Conservation (phyloP, 352 stramenopile genomes). For the Phytophthora cryptogea region DNA sequence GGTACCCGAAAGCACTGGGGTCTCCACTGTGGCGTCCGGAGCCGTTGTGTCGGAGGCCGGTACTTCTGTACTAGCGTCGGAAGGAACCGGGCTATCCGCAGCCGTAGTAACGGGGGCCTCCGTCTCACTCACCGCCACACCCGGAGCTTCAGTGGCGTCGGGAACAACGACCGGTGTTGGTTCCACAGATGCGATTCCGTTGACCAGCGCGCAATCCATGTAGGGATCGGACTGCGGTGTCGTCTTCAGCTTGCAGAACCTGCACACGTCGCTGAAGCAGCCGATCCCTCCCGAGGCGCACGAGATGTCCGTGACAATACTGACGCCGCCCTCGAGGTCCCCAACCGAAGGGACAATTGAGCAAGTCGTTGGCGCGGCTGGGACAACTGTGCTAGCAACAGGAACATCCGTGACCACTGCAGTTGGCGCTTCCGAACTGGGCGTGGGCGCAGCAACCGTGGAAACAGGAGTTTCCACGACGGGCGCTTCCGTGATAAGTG, state of each 20-base stretch:
- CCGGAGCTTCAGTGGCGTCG: constrained; percentile 2
- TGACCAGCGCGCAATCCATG: constrained; percentile 23
- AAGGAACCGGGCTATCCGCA: background rate
- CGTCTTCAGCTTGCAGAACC: constrained; percentile 41
- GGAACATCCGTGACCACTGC: background rate
- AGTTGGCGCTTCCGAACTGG: background rate
- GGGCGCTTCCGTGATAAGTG: background rate
- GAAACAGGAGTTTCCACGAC: background rate
- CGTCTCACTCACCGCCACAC: background rate
- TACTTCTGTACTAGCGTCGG: background rate
- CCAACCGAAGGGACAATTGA: constrained; percentile 17
- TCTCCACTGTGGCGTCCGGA: background rate
- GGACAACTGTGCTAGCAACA: background rate
- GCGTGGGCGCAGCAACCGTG: background rate
- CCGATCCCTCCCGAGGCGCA: constrained; percentile 35
- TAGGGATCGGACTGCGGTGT: constrained; percentile 29
- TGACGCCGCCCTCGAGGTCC: constrained; percentile 35
- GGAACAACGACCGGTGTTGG: constrained; percentile 1
- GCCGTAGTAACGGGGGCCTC: background rate
- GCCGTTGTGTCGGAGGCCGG: background rate
- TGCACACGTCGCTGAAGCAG: constrained; percentile 38
- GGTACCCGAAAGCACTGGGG: background rate
- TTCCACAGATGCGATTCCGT: background rate
- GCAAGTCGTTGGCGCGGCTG: constrained; percentile 3
- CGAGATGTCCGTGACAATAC: constrained; percentile 28